phyloP scores from a whole-genome alignment of 2,329 filamentous ascomycete species.

The Passalora sequoiae region DNA sequence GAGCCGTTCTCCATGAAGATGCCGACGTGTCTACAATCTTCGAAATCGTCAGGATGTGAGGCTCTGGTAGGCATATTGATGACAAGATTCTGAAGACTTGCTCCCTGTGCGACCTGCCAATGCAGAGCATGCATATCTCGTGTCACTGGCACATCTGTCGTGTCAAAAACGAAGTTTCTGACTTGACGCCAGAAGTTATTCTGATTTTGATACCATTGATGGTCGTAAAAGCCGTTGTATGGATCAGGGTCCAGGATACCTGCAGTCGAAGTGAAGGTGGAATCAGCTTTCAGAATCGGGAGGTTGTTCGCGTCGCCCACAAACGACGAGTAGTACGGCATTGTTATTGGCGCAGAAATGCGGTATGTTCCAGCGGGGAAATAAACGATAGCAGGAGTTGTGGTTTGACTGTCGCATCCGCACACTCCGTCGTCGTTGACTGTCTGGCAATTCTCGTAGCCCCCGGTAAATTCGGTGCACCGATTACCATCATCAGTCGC shows the following conservation, averaged over 20 bases:
- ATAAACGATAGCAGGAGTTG: constrained; percentile 78
- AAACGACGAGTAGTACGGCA: constrained; percentile 91
- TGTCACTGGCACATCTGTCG: constrained; percentile 28
- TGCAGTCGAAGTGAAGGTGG: constrained; percentile 28
- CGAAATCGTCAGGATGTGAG: constrained; percentile 17
- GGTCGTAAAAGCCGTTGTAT: constrained; percentile 29
- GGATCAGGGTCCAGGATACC: constrained; percentile 32
- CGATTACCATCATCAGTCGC: constrained; percentile 30
- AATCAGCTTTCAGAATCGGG: constrained; percentile 52
- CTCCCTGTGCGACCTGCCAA: constrained; percentile 64
- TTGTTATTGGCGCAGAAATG: constrained; percentile 70
- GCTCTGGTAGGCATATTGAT: constrained; percentile 45
- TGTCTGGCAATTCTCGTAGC: neutral
- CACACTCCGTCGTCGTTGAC: constrained; percentile 1
- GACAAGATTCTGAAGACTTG: constrained; percentile 54
- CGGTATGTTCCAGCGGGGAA: constrained; percentile 85
- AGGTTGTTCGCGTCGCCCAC: constrained; percentile 70
- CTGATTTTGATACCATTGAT: constrained; percentile 34
- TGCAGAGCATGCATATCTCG: constrained; percentile 51
- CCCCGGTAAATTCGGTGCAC: constrained; percentile 20
- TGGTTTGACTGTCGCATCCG: constrained; percentile 73
- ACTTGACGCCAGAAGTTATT: constrained; percentile 54
- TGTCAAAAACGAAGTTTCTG: constrained; percentile 54
- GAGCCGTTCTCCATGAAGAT: constrained; percentile 58
- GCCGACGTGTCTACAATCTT: constrained; percentile 48